Evolutionary conservation across 495 filamentous ascomycete species (phyloP).

Genomic region (Sordaria brevicollis): DNA sequence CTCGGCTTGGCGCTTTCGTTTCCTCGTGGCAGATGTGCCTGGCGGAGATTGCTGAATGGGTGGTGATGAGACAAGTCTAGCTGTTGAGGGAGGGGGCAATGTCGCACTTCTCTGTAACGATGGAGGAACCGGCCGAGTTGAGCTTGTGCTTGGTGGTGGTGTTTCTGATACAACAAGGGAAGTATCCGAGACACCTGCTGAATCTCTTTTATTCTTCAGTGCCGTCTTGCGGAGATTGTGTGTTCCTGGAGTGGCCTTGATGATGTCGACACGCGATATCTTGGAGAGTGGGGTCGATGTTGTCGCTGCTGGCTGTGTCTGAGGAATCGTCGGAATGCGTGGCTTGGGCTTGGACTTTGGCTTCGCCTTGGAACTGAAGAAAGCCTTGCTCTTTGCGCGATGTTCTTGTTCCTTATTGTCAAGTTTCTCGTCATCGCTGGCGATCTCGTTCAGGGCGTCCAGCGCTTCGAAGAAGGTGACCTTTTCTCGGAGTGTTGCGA

Average conservation of each 20-base stretch:
- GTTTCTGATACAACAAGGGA: constrained; percentile 15
- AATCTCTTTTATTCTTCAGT: not conserved
- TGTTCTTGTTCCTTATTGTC: constrained; percentile 12
- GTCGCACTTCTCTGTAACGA: constrained; percentile 15
- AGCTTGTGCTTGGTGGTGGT: constrained; percentile 9
- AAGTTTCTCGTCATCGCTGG: constrained; percentile 13
- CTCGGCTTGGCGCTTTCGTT: constrained; percentile 37
- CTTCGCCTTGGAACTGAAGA: constrained; percentile 10
- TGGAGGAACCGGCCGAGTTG: constrained; percentile 1
- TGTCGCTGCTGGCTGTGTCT: constrained; percentile 5
- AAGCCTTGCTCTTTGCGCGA: constrained; percentile 9
- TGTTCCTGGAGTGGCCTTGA: constrained; percentile 12
- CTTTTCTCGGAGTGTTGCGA: constrained; percentile 14
- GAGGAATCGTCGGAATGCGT: not conserved
- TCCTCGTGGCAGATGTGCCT: constrained; percentile 20
- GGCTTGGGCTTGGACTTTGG: not conserved
- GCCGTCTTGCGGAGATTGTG: not conserved
- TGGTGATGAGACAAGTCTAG: not conserved
- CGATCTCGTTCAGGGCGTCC: constrained; percentile 11
- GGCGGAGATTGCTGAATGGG: constrained; percentile 13
- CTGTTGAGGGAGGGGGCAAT: constrained; percentile 2
- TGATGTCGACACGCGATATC: constrained; percentile 1
- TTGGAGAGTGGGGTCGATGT: constrained; percentile 1
- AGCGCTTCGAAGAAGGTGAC: constrained; percentile 16
- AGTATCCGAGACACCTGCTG: not conserved